Evolutionary conservation across 768 basidiomycete genomes (phyloP).

Genomic region (Lanmaoa rubissima): DNA sequence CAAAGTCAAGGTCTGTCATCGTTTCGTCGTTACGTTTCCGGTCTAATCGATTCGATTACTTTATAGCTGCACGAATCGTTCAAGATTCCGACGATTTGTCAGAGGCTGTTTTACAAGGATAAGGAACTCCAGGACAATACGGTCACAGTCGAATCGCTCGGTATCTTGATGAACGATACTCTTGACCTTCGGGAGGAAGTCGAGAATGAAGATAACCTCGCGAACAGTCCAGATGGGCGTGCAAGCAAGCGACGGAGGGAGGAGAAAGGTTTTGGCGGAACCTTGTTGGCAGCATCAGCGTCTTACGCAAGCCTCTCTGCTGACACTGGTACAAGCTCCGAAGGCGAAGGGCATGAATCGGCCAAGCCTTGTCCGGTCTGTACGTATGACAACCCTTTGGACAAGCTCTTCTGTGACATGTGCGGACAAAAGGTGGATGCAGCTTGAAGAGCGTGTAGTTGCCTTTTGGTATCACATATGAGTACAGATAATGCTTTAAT

Average conservation of each 20-base stretch:
- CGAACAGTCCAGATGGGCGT: constrained; percentile 47
- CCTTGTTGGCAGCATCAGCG: constrained; percentile 53
- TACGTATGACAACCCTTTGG: constrained; percentile 54
- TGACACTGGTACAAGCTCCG: constrained; percentile 35
- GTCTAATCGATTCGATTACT: background rate
- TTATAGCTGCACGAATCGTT: constrained; percentile 59
- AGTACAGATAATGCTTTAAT: constrained; percentile 37
- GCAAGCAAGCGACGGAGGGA: constrained; percentile 43
- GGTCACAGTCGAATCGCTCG: constrained; percentile 49
- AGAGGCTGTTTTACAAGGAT: constrained; percentile 62
- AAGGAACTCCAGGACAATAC: constrained; percentile 65
- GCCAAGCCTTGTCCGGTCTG: constrained; percentile 53
- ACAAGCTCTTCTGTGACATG: constrained; percentile 42
- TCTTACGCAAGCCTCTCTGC: constrained; percentile 28
- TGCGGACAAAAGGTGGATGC: constrained; percentile 39
- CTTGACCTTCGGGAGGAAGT: constrained; percentile 64
- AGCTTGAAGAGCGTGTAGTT: constrained; percentile 11
- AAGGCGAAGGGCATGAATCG: constrained; percentile 28
- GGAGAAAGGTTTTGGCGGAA: constrained; percentile 74
- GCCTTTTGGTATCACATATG: constrained; percentile 32
- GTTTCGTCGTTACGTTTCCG: too few species aligned
- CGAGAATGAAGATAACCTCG: constrained; percentile 56
- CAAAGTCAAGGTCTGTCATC: constrained; percentile 59
- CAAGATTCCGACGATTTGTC: constrained; percentile 72
- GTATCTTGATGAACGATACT: constrained; percentile 58